phyloP scores from a whole-genome alignment of 2,329 filamentous ascomycete genomes.

The Colletotrichum scovillei region DNA sequence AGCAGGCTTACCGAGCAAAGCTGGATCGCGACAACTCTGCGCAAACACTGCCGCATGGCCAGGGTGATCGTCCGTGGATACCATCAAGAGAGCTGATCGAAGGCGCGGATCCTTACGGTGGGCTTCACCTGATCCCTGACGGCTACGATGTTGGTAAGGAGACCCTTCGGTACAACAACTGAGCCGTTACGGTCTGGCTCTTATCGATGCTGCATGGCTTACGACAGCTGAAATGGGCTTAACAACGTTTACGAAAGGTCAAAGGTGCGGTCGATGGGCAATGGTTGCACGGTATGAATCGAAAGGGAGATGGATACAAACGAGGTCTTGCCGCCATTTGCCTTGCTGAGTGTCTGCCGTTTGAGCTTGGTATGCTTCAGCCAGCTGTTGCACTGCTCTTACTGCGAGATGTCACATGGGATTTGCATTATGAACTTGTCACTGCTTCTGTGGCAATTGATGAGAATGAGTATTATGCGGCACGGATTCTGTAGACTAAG shows the following conservation, averaged over 20 bases:
- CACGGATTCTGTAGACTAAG: not conserved
- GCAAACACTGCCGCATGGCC: conserved; percentile 8
- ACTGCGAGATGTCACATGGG: not conserved
- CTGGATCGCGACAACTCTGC: conserved; percentile 37
- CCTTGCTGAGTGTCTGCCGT: not conserved
- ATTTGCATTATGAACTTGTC: not conserved
- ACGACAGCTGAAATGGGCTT: not conserved
- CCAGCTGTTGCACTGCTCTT: not conserved
- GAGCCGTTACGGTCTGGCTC: not conserved
- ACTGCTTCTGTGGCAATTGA: not conserved
- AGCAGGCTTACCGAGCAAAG: conserved; percentile 45
- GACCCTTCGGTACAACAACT: conserved; percentile 18
- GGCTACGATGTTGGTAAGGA: conserved; percentile 22
- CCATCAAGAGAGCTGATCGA: conserved; percentile 4
- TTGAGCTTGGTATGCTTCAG: not conserved
- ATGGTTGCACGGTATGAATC: not conserved
- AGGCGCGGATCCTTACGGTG: conserved; percentile 7
- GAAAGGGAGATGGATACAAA: not conserved
- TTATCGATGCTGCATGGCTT: not conserved
- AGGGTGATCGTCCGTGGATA: conserved; percentile 25
- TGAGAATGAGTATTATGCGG: not conserved
- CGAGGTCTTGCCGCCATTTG: not conserved
- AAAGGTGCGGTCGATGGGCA: not conserved
- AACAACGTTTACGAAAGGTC: not conserved
- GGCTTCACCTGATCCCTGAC: conserved; percentile 18